A percentile compares a stretch with the other conserved stretches of the same genome.
These are phyloP conservation scores for Silene latifolia DNA, from an alignment of 148 eudicot genomes.

Conservation along the genomic window DNA sequence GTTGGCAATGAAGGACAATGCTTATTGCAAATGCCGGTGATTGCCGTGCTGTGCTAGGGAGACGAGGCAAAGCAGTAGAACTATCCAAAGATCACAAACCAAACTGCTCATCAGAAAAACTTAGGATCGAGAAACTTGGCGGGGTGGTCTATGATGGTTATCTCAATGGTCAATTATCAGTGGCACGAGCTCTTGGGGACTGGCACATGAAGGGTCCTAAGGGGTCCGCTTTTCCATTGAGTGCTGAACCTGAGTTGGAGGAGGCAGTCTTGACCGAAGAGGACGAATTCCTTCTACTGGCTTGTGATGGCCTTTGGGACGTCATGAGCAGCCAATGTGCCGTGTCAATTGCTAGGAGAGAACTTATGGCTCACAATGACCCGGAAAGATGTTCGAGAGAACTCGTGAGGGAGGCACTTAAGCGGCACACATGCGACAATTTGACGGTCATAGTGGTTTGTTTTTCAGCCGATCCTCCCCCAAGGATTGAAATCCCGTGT, in stretches of 20 bases:
- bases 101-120: conserved; percentile 52
- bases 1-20: conserved; percentile 37
- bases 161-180: conserved; percentile 76
- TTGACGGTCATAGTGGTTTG: conserved; percentile 69
- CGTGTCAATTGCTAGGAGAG: conserved; percentile 63
- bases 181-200: conserved; percentile 85
- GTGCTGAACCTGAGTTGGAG: conserved; percentile 79
- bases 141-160: conserved; percentile 84
- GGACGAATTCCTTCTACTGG: conserved; percentile 75
- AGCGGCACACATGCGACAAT: conserved; percentile 65
- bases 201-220: conserved; percentile 90
- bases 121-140: conserved; percentile 70
- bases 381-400: conserved; percentile 71
- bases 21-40: conserved; percentile 75
- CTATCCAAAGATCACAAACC: conserved; percentile 87
- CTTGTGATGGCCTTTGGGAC: conserved; percentile 94
- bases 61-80: conserved; percentile 74
- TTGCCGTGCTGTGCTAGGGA: conserved; percentile 84
- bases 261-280: conserved; percentile 59
- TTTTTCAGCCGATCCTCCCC: conserved; percentile 73
- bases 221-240: conserved; percentile 61
- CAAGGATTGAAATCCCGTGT: conserved; percentile 49
- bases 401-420: conserved; percentile 78
- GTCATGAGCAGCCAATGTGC: conserved; percentile 90
- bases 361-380: conserved; percentile 75